Conservation (phyloP, 495 filamentous ascomycete genomes). For the Daldinia loculata region DNA sequence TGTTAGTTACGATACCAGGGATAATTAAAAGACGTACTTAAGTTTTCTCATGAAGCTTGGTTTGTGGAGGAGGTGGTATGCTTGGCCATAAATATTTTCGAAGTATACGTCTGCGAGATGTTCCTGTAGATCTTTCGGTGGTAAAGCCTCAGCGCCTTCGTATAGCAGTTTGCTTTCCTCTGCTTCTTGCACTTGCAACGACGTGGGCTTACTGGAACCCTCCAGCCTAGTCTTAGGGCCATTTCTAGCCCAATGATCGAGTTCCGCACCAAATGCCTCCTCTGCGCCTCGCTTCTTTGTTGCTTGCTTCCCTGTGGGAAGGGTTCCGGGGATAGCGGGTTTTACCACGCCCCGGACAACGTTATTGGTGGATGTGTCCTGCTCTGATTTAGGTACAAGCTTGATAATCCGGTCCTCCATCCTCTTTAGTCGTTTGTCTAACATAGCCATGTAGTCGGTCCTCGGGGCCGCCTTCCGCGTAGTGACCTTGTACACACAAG, state of each 20-base stretch:
- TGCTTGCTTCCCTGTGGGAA: constrained; percentile 56
- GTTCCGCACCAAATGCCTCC: constrained; percentile 84
- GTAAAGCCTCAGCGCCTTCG: constrained; percentile 85
- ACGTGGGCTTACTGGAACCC: constrained; percentile 59
- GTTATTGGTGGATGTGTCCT: constrained; percentile 56
- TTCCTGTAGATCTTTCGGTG: constrained; percentile 88
- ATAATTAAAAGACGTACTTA: constrained; percentile 56
- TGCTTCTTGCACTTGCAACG: constrained; percentile 68
- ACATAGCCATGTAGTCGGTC: constrained; percentile 99
- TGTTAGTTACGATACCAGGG: constrained; percentile 2
- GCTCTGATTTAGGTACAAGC: constrained; percentile 87
- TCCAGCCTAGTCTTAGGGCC: constrained; percentile 56
- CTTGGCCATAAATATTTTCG: constrained; percentile 94
- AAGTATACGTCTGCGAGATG: constrained; percentile 96
- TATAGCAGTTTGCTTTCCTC: constrained; percentile 77
- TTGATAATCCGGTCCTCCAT: constrained; percentile 99
- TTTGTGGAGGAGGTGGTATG: constrained; percentile 95
- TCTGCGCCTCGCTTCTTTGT: constrained; percentile 87
- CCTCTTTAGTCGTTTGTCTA: constrained; percentile 88
- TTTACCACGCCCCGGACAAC: constrained; percentile 71
- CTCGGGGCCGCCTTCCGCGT: constrained; percentile 94
- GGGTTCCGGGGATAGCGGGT: constrained; percentile 73
- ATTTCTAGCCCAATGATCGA: constrained; percentile 83
- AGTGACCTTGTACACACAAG: constrained; percentile 98
- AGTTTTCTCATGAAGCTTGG: constrained; percentile 93